Evolutionary conservation across 495 filamentous ascomycete species (phyloP), one percentile per base, ranked within the genome.

Genomic region (Aspergillus olivimuriae): DNA sequence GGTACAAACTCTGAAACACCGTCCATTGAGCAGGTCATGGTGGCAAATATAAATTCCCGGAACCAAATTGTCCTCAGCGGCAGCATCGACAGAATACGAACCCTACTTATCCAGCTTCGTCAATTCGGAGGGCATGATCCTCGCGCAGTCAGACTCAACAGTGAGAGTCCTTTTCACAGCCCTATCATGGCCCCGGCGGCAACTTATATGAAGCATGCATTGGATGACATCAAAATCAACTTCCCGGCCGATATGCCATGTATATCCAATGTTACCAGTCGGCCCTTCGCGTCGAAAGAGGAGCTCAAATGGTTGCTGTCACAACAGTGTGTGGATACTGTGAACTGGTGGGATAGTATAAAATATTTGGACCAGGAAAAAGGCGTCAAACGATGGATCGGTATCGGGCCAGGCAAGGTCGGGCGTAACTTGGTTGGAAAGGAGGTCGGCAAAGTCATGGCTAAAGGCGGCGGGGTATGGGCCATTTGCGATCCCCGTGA

Each of bases 51-150:
- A 64, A 98, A 98, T 64, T 83, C 80, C 51, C 92, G 87, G 63
- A 95, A 94, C 54, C 92, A 98, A 61, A 94, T 98, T 54, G 92
- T 98, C 42, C 70, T 98, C 24, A 89, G 84, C 50, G 92, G 92
- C 2, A 92, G 81, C 58, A 81, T 97, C 32, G 82, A 85, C 52
- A 72, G 80, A 43, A 95, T 97, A 58, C 84, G 82, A 52, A 81
- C 82, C 23, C 80, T 95, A n/a, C 63, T 95, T 17, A 81, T 88
- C 11, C 89, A 98, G 57, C 71, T 98, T 43, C 74, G 92, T 37
- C 87, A 95, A 56, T 98, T 95, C 60, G 78, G 85, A 20, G 92
- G 92, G 5, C 89, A 95, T 52, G 92, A 97, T 62, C 92, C 92
- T 7, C 73, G 92, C 34, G 86, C 88, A 10, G 88, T 98, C 43